These are phyloP conservation scores for Peronospora tabacina DNA, from an alignment of 352 stramenopile species.

Conservation along the genomic window DNA sequence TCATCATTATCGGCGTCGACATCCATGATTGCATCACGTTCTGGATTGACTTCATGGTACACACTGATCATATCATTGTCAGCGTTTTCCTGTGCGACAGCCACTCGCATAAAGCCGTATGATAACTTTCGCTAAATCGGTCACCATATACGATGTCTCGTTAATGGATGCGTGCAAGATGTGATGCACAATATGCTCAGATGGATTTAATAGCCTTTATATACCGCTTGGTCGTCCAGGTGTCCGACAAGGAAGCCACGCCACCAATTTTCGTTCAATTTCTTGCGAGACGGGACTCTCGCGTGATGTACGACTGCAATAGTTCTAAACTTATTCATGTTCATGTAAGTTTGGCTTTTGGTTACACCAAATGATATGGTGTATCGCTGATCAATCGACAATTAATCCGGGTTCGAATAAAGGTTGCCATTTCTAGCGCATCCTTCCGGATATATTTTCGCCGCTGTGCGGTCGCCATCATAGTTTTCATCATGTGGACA, in stretches of 20 bases:
- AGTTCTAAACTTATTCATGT: background rate
- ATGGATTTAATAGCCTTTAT: background rate
- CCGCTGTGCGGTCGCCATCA: background rate
- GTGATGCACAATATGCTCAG: background rate
- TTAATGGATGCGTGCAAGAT: background rate
- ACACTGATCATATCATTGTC: too few relatives aligned
- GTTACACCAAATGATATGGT: background rate
- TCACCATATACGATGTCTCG: background rate
- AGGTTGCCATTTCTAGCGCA: background rate
- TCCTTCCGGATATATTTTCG: background rate
- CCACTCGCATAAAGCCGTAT: background rate
- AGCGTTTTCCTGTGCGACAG: too few relatives aligned
- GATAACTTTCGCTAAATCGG: background rate
- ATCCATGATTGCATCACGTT: too few relatives aligned
- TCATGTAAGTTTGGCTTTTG: background rate
- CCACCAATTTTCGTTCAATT: background rate
- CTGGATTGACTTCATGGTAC: too few relatives aligned
- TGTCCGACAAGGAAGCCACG: background rate
- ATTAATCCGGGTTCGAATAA: background rate
- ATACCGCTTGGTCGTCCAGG: background rate
- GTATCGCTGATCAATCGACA: background rate
- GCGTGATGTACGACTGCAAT: background rate
- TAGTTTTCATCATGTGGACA: background rate
- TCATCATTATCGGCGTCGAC: too few relatives aligned
- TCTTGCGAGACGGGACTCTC: background rate